Base-by-base conservation (phyloP, 2,329 filamentous ascomycete species). In the Orbilia blumenaviensis region DNA sequence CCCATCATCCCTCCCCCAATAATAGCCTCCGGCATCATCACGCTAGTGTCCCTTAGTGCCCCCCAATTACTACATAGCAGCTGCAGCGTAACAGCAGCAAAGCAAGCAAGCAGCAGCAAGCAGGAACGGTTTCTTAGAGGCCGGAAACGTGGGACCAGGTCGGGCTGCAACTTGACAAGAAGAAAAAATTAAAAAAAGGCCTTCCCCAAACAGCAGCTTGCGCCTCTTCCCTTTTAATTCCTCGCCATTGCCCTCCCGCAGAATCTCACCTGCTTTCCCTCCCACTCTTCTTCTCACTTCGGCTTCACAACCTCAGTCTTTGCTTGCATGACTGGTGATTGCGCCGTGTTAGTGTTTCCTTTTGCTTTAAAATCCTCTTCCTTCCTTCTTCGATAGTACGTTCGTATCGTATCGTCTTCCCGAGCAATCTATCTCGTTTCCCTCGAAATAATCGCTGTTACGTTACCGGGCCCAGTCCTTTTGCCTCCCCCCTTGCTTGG, bases 211-310 rank as follows among this genome's bases (percentile, higher is more conserved):
- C 46, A 66, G 64, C 18, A 76, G 64, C 58, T 58, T 76, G 72
- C 72, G 72, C 72, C 72, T 76, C 72, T 76, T 76, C 62, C 64
- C 72, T 69, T 76, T 76, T 76, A 76, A 76, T 66, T 69, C 64
- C 63, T 68, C 34, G 27, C 63, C 72, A 67, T 67, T 66, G 72
- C 64, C 72, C 64, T 50, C 62, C 63, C 62, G 62, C 52, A 61
- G n/a, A 67, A 62, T 75, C 72, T 69, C 72, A 69, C 64, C 72
- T 76, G 72, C 72, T 69, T 66, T 68, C 48, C 64, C 72, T 61
- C 72, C 44, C 56, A 58, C 54, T 56, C 64, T 71, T 52, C 29
- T 54, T n/a, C n/a, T n/a, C n/a, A n/a, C n/a, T n/a, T n/a, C n/a
- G n/a, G n/a, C n/a, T n/a, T 50, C 12, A 23, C 52, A 73, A 50